Conservation (phyloP, 495 filamentous ascomycete species). For the Staphylotrichum tortipilum region DNA sequence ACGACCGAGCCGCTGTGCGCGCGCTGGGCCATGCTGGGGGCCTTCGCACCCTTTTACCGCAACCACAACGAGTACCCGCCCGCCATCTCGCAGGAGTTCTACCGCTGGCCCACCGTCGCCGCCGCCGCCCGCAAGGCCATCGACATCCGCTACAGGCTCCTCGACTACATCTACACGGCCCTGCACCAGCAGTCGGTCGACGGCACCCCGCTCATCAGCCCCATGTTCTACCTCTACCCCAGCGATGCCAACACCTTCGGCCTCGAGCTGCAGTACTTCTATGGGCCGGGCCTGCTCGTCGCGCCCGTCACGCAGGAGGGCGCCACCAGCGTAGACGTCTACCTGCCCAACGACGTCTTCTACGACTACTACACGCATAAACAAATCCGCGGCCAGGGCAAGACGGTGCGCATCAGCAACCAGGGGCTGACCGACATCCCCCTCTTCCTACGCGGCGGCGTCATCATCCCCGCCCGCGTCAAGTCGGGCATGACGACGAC, state of each 20-base stretch:
- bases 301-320: conserved; percentile 60
- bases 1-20: conserved; percentile 75
- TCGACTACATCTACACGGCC: conserved; percentile 80
- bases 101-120: conserved; percentile 59
- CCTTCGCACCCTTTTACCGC: conserved; percentile 76
- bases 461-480: conserved; percentile 56
- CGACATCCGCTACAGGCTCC: conserved; percentile 62
- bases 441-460: conserved; percentile 61
- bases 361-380: conserved; percentile 68
- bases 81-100: conserved; percentile 63
- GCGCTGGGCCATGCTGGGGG: conserved; percentile 74
- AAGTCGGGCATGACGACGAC: conserved; percentile 60
- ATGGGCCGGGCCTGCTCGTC: conserved; percentile 61
- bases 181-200: conserved; percentile 55
- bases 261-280: conserved; percentile 37
- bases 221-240: conserved; percentile 67
- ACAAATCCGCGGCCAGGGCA: conserved; percentile 48
- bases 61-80: conserved; percentile 54
- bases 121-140: conserved; percentile 62
- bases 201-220: conserved; percentile 60
- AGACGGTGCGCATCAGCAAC: conserved; percentile 41
- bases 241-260: conserved; percentile 50
- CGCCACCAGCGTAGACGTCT: conserved; percentile 56
- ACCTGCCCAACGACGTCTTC: conserved; percentile 66
- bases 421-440: conserved; percentile 60